phyloP scores from a whole-genome alignment of 257 asterid genomes.

The Mentha longifolia region DNA sequence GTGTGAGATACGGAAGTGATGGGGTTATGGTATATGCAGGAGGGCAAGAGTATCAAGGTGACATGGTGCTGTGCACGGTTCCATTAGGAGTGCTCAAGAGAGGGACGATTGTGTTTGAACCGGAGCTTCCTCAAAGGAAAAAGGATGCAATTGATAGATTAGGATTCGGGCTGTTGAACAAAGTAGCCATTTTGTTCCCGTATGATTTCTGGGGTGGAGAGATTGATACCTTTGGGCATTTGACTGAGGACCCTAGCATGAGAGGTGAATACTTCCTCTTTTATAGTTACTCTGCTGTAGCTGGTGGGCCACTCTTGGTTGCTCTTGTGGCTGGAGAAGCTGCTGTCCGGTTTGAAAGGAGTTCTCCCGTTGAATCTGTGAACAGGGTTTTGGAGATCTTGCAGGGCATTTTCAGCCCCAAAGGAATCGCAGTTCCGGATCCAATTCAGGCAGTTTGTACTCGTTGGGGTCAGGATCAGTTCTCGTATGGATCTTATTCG shows the following conservation, averaged over 20 bases:
- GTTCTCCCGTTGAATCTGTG: conserved; percentile 84
- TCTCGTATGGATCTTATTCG: conserved; percentile 91
- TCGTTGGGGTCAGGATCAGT: conserved; percentile 97
- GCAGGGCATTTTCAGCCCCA: conserved; percentile 90
- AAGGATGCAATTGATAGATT: conserved; percentile 85
- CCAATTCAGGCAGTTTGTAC: conserved; percentile 95
- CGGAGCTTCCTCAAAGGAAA: conserved; percentile 87
- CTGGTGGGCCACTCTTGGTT: conserved; percentile 95
- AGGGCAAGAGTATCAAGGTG: conserved; percentile 75
- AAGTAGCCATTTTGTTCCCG: conserved; percentile 93
- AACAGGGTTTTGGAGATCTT: conserved; percentile 73
- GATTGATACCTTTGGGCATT: conserved; percentile 95
- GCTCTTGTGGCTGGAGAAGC: conserved; percentile 99
- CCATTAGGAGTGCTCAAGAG: conserved; percentile 92
- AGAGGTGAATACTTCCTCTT: conserved; percentile 95
- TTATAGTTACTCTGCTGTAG: conserved; percentile 86
- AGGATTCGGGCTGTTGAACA: conserved; percentile 90
- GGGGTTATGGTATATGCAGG: conserved; percentile 85
- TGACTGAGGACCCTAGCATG: conserved; percentile 80
- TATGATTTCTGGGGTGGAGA: conserved; percentile 99
- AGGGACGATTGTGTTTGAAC: conserved; percentile 72
- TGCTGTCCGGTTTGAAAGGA: conserved; percentile 77
- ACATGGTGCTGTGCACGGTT: conserved; percentile 87
- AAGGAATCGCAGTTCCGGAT: conserved; percentile 96
- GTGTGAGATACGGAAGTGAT: conserved; percentile 76